Evolutionary conservation across 164 flowering plant species (phyloP), one percentile per base, ranked within the genome.

Genomic region (Piper betle): DNA sequence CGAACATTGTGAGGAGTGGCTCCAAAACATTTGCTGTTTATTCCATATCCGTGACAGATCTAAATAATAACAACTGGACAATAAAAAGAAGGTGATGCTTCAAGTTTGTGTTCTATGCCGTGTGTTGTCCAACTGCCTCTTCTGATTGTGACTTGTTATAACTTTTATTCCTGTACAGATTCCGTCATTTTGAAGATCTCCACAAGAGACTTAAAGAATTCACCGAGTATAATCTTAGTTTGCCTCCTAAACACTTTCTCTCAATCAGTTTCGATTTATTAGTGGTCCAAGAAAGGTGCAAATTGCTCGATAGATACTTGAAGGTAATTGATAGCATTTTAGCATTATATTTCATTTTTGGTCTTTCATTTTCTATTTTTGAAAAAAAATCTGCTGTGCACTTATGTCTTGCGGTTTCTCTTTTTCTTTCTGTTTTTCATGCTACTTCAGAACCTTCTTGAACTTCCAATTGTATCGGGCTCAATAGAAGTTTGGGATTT

Each of bases 401-500:
- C 10, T 46, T 46, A 6, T 46, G 50, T 42, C 58, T 63, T 46
- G 48, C 48, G 53, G 20, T 60, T 50, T 52, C 50, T 39, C 46
- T 52, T 17, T 64, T 19, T n/a, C 59, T 57, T 56, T 53, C 57
- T 17, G 41, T 54, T 68, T 3, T 69, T 11, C 75, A 7, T 40
- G 66, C 15, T 57, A 72, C 54, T 46, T 33, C 89, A 91, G 99
- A 83, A 74, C 64, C 87, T 94, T 57, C 72, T 94, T 78, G 88
- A 81, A 68, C 87, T 94, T 68, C 99, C 99, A 53, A 84, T 76
- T 58, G 48, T 94, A 75, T 88, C 97, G 12, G 81, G 84, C 59
- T 88, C 96, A 19, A 87, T 94, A 67, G 99, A 94, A 77, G 97
- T 94, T 67, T 94, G 99, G 99, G 99, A 94, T 79, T 94, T 94